Percentiles rank a stretch among this genome's conserved stretches.
These are phyloP conservation scores for Parietichytrium sp. DNA, from an alignment of 108 stramenopile genomes.

Conservation along the genomic window DNA sequence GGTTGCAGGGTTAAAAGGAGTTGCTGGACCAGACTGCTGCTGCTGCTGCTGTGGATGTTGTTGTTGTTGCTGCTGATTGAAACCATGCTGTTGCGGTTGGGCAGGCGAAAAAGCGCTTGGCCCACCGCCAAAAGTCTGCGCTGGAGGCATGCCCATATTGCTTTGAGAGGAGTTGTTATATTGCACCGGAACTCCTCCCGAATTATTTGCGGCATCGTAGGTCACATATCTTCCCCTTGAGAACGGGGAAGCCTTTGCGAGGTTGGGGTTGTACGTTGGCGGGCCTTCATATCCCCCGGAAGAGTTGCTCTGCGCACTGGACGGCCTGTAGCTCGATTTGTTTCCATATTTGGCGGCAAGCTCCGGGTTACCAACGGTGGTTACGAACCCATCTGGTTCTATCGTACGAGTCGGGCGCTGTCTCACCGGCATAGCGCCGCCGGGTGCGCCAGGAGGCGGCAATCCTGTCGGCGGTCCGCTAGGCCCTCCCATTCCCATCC, in stretches of 20 bases:
- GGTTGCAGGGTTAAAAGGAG: too few relatives aligned
- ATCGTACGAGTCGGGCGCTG: background rate
- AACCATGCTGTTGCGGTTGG: too few relatives aligned
- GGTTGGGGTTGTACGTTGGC: conserved; percentile 13
- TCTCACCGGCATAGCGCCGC: conserved; percentile 1
- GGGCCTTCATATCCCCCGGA: background rate
- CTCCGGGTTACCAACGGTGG: background rate
- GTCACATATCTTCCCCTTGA: conserved; percentile 9
- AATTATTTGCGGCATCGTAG: background rate
- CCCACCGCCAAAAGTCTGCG: background rate
- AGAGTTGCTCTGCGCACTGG: background rate
- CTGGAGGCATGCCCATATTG: background rate
- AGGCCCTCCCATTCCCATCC: background rate
- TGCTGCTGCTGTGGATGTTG: background rate
- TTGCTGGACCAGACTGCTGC: background rate
- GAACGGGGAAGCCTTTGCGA: background rate
- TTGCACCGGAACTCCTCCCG: background rate
- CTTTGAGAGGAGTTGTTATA: background rate
- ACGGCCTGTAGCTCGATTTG: background rate
- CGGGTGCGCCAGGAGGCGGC: background rate
- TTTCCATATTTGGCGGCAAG: conserved; percentile 31
- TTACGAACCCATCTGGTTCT: conserved; percentile 5
- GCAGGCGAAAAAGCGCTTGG: background rate
- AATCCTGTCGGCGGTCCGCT: background rate
- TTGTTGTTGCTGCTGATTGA: background rate